phyloP scores from a whole-genome alignment of 371 early-diverging fungal genomes.

The Basidiobolus meristosporus region DNA sequence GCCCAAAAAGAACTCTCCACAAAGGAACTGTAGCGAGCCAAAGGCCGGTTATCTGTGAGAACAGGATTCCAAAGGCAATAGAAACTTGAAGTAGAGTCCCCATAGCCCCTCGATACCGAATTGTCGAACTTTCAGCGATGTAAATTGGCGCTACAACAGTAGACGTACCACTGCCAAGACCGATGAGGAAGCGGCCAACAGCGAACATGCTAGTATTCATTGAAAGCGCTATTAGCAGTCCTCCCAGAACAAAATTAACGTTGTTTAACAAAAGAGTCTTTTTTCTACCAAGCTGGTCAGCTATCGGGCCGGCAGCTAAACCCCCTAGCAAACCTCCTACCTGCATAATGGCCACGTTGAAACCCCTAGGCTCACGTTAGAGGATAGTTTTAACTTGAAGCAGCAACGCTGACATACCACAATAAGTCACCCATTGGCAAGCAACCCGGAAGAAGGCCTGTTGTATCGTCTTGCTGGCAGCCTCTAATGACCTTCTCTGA shows the following conservation, averaged over 20 bases:
- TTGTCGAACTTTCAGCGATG: slow-evolving; percentile 60
- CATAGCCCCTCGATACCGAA: slow-evolving; percentile 42
- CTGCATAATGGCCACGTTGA: slow-evolving; percentile 41
- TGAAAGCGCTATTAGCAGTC: slow-evolving; percentile 29
- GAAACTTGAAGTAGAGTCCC: slow-evolving; percentile 57
- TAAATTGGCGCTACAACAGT: slow-evolving; percentile 64
- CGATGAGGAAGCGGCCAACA: slow-evolving; percentile 64
- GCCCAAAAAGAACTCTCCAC: slow-evolving; percentile 41
- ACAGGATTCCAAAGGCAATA: slow-evolving; percentile 50
- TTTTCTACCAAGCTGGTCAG: slow-evolving; percentile 42
- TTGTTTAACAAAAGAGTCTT: slow-evolving; percentile 41
- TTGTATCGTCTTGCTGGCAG: no score
- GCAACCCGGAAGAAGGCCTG: not conserved
- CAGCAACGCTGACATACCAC: no score
- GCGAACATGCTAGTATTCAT: slow-evolving; percentile 40
- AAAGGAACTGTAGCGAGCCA: slow-evolving; percentile 29
- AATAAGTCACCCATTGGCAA: not conserved
- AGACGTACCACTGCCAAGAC: slow-evolving; percentile 63
- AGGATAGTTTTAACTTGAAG: no score
- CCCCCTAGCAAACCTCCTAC: slow-evolving; percentile 61
- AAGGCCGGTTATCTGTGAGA: slow-evolving; percentile 35
- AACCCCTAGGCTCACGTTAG: no score
- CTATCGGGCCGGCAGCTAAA: slow-evolving; percentile 26
- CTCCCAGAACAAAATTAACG: slow-evolving; percentile 36
- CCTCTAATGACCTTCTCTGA: slow-evolving; percentile 1